Percentiles rank a stretch among this genome's conserved stretches.
Conservation (phyloP, 2,329 filamentous ascomycete species). For the Microascus cirrosus region DNA sequence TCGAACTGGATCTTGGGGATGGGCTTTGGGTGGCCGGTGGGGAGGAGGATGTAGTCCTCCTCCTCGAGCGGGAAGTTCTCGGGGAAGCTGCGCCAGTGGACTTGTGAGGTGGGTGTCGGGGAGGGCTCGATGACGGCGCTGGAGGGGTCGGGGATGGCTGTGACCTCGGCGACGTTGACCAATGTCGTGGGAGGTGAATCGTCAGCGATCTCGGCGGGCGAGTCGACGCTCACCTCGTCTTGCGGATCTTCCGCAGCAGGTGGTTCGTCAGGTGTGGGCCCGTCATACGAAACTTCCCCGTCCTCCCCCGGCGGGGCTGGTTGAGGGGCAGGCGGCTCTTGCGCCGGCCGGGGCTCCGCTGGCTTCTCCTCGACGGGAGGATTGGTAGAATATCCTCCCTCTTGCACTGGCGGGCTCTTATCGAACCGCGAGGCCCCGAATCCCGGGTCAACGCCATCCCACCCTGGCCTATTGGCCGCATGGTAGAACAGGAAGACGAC, state of each 20-base stretch:
- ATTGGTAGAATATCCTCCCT: not conserved
- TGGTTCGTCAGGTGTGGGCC: not conserved
- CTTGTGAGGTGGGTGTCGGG: conserved; percentile 8
- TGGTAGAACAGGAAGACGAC: conserved; percentile 44
- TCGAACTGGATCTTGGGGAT: conserved; percentile 69
- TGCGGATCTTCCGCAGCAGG: conserved; percentile 1
- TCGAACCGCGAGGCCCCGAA: not conserved
- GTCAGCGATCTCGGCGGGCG: not conserved
- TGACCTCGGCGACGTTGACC: not conserved
- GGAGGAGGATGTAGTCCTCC: conserved; percentile 63
- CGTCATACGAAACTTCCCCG: not conserved
- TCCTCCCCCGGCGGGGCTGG: not conserved
- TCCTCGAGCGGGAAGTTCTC: conserved; percentile 70
- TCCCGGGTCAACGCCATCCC: conserved; percentile 7
- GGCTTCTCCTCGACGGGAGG: not conserved
- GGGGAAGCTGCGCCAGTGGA: conserved; percentile 63
- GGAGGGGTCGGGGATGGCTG: not conserved
- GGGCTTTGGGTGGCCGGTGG: conserved; percentile 54
- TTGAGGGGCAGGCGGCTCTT: too few species aligned
- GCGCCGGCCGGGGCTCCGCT: too few species aligned
- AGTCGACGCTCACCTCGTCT: conserved; percentile 8
- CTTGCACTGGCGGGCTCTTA: not conserved
- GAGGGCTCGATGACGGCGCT: not conserved
- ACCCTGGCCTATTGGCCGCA: conserved; percentile 26
- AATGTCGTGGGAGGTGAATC: not conserved